phyloP scores from a whole-genome alignment of 2,329 filamentous ascomycete species.

The Arachnomyces sp. region DNA sequence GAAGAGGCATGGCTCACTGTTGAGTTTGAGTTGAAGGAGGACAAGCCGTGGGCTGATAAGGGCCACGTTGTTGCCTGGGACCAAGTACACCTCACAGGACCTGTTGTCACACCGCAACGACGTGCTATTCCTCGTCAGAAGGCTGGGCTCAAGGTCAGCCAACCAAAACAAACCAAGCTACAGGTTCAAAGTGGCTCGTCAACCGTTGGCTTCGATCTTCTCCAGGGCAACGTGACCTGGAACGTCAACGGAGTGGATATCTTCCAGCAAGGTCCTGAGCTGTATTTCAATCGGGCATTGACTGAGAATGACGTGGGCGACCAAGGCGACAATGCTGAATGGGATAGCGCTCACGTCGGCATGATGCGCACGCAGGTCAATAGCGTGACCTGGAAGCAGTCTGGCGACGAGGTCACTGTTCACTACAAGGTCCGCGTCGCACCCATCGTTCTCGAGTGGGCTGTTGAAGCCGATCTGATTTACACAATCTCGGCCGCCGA shows the following conservation, averaged over 20 bases:
- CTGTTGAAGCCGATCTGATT: conserved; percentile 9
- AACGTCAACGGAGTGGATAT: conserved; percentile 1
- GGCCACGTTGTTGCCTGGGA: conserved; percentile 51
- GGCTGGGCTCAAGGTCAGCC: no score
- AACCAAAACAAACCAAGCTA: no score
- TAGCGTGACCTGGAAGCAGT: conserved; percentile 21
- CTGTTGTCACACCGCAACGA: no score
- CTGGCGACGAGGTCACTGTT: conserved; percentile 25
- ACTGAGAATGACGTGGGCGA: conserved; percentile 55
- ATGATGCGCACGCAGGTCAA: conserved; percentile 18
- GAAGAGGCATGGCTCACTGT: conserved; percentile 41
- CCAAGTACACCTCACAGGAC: conserved; percentile 24
- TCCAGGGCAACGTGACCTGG: conserved; percentile 1
- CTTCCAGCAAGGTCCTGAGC: conserved; percentile 18
- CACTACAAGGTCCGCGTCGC: conserved; percentile 13
- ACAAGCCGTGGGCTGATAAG: conserved; percentile 44
- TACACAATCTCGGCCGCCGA: conserved; percentile 12
- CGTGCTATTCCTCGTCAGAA: no score
- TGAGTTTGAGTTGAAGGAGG: conserved; percentile 36
- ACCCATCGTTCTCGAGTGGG: conserved; percentile 18
- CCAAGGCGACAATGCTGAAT: conserved; percentile 52
- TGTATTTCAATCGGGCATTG: conserved; percentile 52
- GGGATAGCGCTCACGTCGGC: conserved; percentile 23
- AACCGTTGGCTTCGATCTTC: conserved; percentile 1
- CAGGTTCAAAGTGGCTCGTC: no score